Evolutionary conservation across 352 stramenopile species (phyloP).

Genomic region (Peronospora destructor): DNA sequence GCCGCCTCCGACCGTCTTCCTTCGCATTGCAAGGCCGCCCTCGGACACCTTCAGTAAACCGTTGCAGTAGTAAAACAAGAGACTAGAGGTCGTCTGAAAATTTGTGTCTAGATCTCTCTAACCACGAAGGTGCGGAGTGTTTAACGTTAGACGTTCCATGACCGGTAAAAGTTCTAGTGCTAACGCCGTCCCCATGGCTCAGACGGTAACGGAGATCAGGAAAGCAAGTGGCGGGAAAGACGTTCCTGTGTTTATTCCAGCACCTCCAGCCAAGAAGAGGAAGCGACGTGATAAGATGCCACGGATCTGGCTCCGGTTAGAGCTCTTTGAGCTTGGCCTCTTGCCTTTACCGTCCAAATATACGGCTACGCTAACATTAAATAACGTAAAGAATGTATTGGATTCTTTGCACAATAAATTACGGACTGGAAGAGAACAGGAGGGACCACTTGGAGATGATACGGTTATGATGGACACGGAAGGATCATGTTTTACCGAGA

Average conservation of each 20-base stretch:
- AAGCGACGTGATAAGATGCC: conserved; percentile 36
- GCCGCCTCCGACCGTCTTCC: too few relatives aligned
- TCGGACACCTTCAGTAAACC: background rate
- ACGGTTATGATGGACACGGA: conserved; percentile 35
- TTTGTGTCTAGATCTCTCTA: conserved; percentile 9
- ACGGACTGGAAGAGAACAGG: conserved; percentile 11
- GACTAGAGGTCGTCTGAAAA: conserved; percentile 8
- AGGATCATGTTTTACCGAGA: conserved; percentile 36
- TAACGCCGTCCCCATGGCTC: conserved; percentile 20
- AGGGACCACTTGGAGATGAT: conserved; percentile 28
- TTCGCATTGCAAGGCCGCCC: too few relatives aligned
- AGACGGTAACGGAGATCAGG: conserved; percentile 28
- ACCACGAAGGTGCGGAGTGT: conserved; percentile 33
- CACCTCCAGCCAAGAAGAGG: conserved; percentile 34
- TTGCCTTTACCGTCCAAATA: conserved; percentile 70
- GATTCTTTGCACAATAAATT: conserved; percentile 50
- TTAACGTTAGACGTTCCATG: conserved; percentile 10
- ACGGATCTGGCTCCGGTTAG: conserved; percentile 74
- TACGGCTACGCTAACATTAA: conserved; percentile 48
- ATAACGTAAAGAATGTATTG: conserved; percentile 54
- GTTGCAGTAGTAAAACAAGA: background rate
- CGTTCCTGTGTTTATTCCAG: conserved; percentile 25
- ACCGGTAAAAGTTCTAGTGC: conserved; percentile 13
- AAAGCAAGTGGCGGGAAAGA: conserved; percentile 29
- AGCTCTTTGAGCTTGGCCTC: conserved; percentile 82